phyloP scores from a whole-genome alignment of 176 grass and related monocot species.

The Triticum turgidum region DNA sequence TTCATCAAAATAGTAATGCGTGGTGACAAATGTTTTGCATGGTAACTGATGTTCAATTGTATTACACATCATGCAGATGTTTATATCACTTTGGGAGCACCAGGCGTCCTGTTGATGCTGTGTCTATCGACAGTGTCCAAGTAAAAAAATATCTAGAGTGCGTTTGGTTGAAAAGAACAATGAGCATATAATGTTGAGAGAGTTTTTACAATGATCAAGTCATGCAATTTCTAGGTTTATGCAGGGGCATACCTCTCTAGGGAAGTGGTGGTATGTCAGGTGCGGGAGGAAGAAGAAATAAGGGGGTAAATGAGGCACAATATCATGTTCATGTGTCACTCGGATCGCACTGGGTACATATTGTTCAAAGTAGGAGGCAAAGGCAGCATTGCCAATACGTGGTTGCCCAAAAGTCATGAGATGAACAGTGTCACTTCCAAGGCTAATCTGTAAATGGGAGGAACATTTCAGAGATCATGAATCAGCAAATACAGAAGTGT shows the following conservation, averaged over 20 bases:
- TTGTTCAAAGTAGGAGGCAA: conserved; percentile 47
- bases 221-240: not conserved
- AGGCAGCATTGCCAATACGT: conserved; percentile 62
- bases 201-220: not conserved
- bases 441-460: conserved; percentile 6
- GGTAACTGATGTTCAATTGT: not conserved
- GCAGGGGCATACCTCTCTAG: conserved; percentile 50
- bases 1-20: conserved; percentile 13
- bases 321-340: conserved; percentile 58
- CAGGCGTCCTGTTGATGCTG: not conserved
- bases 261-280: conserved; percentile 62
- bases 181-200: not conserved
- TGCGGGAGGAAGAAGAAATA: conserved; percentile 49
- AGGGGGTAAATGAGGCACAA: conserved; percentile 71
- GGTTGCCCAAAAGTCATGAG: conserved; percentile 71
- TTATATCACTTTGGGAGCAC: not conserved
- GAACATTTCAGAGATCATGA: conserved; percentile 14
- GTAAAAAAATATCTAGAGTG: not conserved
- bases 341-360: conserved; percentile 56
- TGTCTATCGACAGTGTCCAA: not conserved
- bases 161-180: not conserved
- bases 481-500: not conserved
- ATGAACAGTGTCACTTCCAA: conserved; percentile 44
- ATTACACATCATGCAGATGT: not conserved
- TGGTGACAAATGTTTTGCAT: not conserved